Evolutionary conservation across 2,329 filamentous ascomycete genomes (phyloP).

Genomic region (Emergomyces africanus): DNA sequence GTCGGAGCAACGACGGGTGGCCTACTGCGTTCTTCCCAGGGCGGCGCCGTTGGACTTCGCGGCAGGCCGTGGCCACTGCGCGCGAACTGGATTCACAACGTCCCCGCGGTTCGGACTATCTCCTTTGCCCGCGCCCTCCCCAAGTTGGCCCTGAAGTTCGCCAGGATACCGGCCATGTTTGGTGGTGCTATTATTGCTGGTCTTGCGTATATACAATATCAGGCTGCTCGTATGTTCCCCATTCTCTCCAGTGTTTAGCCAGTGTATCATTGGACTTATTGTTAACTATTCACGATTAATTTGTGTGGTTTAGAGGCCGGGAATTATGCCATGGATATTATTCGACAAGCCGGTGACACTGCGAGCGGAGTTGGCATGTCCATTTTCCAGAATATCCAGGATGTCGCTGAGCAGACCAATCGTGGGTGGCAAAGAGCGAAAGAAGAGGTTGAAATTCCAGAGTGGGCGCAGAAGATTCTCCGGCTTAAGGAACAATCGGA

Average conservation of each 20-base stretch:
- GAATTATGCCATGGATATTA: slow-evolving; percentile 63
- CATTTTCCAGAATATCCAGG: slow-evolving; percentile 58
- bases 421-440: slow-evolving; percentile 75
- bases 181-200: slow-evolving; percentile 78
- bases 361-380: slow-evolving; percentile 55
- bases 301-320: slow-evolving; percentile 48
- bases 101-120: slow-evolving; percentile 49
- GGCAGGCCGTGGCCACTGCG: slow-evolving; percentile 51
- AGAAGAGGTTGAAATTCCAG: slow-evolving; percentile 56
- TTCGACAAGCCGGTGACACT: slow-evolving; percentile 59
- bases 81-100: slow-evolving; percentile 74
- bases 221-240: slow-evolving; percentile 61
- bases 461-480: slow-evolving; percentile 69
- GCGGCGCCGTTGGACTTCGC: slow-evolving; percentile 33
- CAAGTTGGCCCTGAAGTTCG: slow-evolving; percentile 80
- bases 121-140: slow-evolving; percentile 63
- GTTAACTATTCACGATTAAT: slow-evolving; percentile 1
- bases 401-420: slow-evolving; percentile 65
- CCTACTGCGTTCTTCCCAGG: slow-evolving; percentile 50
- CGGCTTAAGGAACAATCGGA: slow-evolving; percentile 48
- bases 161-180: slow-evolving; percentile 78
- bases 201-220: slow-evolving; percentile 88
- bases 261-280: not conserved
- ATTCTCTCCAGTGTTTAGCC: not conserved
- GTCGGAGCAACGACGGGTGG: slow-evolving; percentile 50